Base-by-base conservation (phyloP, 805 yeast genomes). In the Saturnispora zaruensis region DNA sequence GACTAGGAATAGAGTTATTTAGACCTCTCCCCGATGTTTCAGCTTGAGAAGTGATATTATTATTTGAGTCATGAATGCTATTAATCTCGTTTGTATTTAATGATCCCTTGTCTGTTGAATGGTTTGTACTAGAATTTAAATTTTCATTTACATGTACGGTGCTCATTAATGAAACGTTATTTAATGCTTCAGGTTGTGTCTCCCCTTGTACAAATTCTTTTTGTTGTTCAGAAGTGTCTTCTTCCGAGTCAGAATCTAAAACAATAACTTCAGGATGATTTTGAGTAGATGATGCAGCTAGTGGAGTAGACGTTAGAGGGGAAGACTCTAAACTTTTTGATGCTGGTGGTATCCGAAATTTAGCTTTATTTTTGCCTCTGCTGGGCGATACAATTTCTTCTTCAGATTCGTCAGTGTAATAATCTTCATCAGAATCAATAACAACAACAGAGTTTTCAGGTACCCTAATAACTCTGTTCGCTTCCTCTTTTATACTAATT, bases 401-500 rank as follows among this genome's bases (percentile, higher is more conserved):
- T n/a, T 26, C 34, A 25, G 24, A 18, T 26, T 28, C 33, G 18
- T 26, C 34, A 3, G 34, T 38, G 42, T 38, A 38, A 23, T 23
- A 38, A 38, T 32, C 38, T 18, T 40, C 25, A 30, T 55, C 57
- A 4, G 45, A 28, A 28, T 48, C 47, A 13, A 56, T 24, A 33
- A 43, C 41, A 30, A 53, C 36, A 11, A 46, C 3, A 20, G 24
- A 45, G 4, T 37, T 48, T 6, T 43, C 51, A 26, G 42, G 46
- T 40, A 38, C 30, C 6, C 24, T 34, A 33, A 53, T 52, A 9
- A 53, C 48, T 18, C 33, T 47, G n/a, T 40, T 34, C 8, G 53
- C 46, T 34, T 53, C 56, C 18, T 32, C 9, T 38, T 54, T 54
- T 13, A 53, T 40, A 41, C 25, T 33, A 33, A 20, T 14, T 9